These are phyloP conservation scores for Sporobolomyces phaffii DNA, from an alignment of 768 basidiomycete species.

Conservation along the genomic window DNA sequence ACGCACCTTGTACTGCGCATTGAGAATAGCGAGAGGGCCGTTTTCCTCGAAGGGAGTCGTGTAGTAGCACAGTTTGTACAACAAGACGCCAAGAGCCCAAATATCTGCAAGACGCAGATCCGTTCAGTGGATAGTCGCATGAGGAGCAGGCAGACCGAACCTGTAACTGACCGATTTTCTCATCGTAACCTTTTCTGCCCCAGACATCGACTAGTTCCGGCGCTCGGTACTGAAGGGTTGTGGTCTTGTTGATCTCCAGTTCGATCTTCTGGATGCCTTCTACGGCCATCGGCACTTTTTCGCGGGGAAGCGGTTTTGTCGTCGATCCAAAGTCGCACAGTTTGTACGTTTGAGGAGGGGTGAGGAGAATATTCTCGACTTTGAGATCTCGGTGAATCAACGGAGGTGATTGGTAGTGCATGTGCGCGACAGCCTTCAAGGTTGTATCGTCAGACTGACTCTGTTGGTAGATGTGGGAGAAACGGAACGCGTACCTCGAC, in stretches of 20 bases:
- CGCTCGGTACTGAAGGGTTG: constrained; percentile 94
- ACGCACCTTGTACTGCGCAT: constrained; percentile 72
- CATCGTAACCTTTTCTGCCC: constrained; percentile 73
- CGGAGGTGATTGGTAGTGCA: constrained; percentile 87
- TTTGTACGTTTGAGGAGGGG: constrained; percentile 76
- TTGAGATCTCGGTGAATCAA: constrained; percentile 95
- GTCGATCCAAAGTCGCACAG: constrained; percentile 98
- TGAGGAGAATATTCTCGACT: constrained; percentile 95
- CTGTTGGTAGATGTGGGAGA: background rate
- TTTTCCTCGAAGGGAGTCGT: constrained; percentile 99
- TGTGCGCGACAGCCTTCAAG: constrained; percentile 70
- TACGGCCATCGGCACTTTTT: constrained; percentile 64
- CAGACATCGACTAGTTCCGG: constrained; percentile 97
- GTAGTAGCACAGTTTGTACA: constrained; percentile 99
- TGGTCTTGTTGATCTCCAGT: constrained; percentile 86
- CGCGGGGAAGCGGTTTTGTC: constrained; percentile 56
- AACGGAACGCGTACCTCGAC: constrained; percentile 57
- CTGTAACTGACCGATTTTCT: constrained; percentile 58
- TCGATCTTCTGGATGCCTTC: constrained; percentile 83
- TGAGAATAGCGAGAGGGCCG: constrained; percentile 89
- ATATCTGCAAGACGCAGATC: constrained; percentile 58
- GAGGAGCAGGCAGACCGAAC: background rate
- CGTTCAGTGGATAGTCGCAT: background rate
- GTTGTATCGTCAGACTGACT: background rate
- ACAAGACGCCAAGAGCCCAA: constrained; percentile 92